Evolutionary conservation across 1,284 basidiomycete species (phyloP).

Genomic region (Ustilago xerochloae): DNA sequence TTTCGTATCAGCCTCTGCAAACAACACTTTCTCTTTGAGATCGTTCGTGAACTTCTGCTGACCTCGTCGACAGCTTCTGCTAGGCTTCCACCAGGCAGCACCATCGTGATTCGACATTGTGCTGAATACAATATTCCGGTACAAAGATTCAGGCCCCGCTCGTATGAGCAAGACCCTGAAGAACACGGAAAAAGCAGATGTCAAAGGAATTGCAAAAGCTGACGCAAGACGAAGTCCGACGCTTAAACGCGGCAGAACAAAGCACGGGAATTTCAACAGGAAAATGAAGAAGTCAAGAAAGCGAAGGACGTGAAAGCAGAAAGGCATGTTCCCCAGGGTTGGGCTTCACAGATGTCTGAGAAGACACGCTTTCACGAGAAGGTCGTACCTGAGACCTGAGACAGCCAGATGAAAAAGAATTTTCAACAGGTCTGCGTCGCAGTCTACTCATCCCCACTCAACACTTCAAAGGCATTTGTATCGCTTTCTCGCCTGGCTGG

Average conservation of each 20-base stretch:
- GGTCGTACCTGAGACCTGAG: not conserved
- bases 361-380: not conserved
- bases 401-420: not conserved
- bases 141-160: not conserved
- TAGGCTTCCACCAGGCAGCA: too few relatives aligned
- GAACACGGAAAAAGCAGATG: not conserved
- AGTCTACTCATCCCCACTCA: too few relatives aligned
- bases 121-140: not conserved
- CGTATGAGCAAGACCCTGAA: not conserved
- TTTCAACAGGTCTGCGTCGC: not conserved
- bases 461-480: too few relatives aligned
- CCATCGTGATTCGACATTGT: not conserved
- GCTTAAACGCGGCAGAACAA: conserved; percentile 3
- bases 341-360: not conserved
- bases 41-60: too few relatives aligned
- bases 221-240: too few relatives aligned
- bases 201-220: not conserved
- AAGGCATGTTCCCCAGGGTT: not conserved
- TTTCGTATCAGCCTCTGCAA: too few relatives aligned
- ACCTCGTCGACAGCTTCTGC: too few relatives aligned
- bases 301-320: not conserved
- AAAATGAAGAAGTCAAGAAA: not conserved
- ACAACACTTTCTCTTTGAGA: too few relatives aligned
- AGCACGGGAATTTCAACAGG: not conserved
- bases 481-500: too few relatives aligned